These are phyloP conservation scores for Mortierella sp. DNA, from an alignment of 371 early-diverging fungal genomes.

Conservation along the genomic window DNA sequence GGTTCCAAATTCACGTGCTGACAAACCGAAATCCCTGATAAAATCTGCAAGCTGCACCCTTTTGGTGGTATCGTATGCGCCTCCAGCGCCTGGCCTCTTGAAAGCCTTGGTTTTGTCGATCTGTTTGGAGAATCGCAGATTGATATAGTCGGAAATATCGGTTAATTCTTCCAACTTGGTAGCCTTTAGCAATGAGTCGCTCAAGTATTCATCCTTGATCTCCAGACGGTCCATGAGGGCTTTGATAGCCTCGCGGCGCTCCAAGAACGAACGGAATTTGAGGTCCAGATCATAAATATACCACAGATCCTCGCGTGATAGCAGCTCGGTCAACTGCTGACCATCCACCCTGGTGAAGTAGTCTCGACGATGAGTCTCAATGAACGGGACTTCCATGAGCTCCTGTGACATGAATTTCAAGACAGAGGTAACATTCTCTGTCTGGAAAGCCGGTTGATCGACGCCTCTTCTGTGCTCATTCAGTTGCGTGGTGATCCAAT, in stretches of 20 bases:
- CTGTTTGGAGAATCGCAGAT: slow-evolving; percentile 72
- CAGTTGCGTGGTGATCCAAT: slow-evolving; percentile 64
- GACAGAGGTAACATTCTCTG: slow-evolving; percentile 61
- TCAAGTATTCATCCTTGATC: slow-evolving; percentile 65
- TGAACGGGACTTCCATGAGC: slow-evolving; percentile 92
- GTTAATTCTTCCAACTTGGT: slow-evolving; percentile 77
- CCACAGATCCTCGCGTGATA: slow-evolving; percentile 87
- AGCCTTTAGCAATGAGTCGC: slow-evolving; percentile 62
- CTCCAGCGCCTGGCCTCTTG: slow-evolving; percentile 62
- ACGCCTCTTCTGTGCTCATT: slow-evolving; percentile 57
- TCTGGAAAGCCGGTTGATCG: slow-evolving; percentile 41
- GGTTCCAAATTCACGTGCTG: slow-evolving; percentile 75
- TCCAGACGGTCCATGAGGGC: slow-evolving; percentile 61
- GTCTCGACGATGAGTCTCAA: slow-evolving; percentile 90
- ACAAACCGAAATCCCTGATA: slow-evolving; percentile 69
- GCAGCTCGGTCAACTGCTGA: slow-evolving; percentile 63
- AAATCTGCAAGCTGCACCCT: slow-evolving; percentile 69
- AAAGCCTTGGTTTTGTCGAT: slow-evolving; percentile 68
- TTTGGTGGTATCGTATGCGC: slow-evolving; percentile 67
- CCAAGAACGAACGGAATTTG: slow-evolving; percentile 79
- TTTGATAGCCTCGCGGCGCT: slow-evolving; percentile 64
- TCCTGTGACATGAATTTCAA: slow-evolving; percentile 81
- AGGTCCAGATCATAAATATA: slow-evolving; percentile 87
- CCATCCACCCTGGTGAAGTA: slow-evolving; percentile 71
- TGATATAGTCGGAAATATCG: slow-evolving; percentile 84